Evolutionary conservation across 1,284 basidiomycete species (phyloP), one percentile per base, ranked within the genome.

Genomic region (Puccinia triticina): DNA sequence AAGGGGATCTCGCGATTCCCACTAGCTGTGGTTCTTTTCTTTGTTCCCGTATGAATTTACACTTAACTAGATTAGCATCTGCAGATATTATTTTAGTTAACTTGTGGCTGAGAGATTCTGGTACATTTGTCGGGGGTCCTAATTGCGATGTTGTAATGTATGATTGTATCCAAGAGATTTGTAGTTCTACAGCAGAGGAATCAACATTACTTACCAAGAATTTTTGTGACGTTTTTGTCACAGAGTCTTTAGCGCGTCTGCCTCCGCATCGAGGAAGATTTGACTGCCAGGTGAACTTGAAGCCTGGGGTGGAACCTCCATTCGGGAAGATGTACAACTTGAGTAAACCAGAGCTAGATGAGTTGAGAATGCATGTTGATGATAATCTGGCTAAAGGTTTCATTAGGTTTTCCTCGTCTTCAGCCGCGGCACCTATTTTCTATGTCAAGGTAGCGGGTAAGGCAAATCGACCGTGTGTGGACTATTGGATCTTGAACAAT

Each of bases 341-440:
- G 1, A 46, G 57, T 66, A 66, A 64, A 21, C n/a, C 4, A 3
- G 75, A 77, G n/a, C 4, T 7, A 0, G 18, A 32, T 18, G 11
- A 77, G 14, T 32, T 77, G n/a, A 61, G 66, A 4, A 3, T 4
- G 14, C 66, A 66, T 32, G 59, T 77, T 46, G 26, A 69, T 21
- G 37, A 69, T 14, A 32, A 34, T 46, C 0, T 78, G 5, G 48
- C 14, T 4, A 78, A 78, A 34, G 61, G 77, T 5, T 69, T 69
- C 34, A 78, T 78, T 26, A 0, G 53, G 8, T 16, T n/a, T 5
- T 78, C 77, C n/a, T 78, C 77, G 46, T 78, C 77, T 5, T 23
- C 43, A 14, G 64, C 77, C 8, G 77, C 64, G 12, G 55, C 64
- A 12, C 76, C 76, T 4, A 78, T 78, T 4, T 78, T 77, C 53